Evolutionary conservation across 805 yeast species (phyloP), one percentile per base, ranked within the genome.

Genomic region (Ogataea zsoltii): DNA sequence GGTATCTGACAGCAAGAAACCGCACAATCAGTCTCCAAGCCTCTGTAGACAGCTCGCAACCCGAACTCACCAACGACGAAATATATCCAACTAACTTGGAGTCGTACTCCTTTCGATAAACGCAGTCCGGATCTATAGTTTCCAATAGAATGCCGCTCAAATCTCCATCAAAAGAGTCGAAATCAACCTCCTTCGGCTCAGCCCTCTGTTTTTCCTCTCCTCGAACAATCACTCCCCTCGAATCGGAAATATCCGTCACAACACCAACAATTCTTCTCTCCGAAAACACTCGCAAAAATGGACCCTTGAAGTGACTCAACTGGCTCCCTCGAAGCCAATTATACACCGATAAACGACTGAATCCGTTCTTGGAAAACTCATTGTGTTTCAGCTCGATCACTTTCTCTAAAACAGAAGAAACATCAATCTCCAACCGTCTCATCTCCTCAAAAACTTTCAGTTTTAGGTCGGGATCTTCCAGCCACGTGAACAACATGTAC

Each of bases 1-100:
- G 37, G 33, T 44, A 44, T 9, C 44, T 26, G 11, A 29, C 25
- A 9, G 41, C 40, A 4, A 28, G 33, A 29, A 44, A 44, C 21
- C 36, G 23, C n/a, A 39, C n/a, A 17, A 44, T 23, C 4, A 23
- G 28, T n/a, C 26, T 28, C 45, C 45, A 41, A 25, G 32, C 25
- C 23, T 41, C 39, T 4, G 33, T 7, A 13, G n/a, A 11, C 21
- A 15, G 33, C 7, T 15, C 34, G 19, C 12, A 5, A 9, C 15
- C 33, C n/a, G 10, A 3, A 5, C 7, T 13, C n/a, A 23, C 33
- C 39, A 21, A 23, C 23, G 13, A 7, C 5, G 14, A n/a, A 13
- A 28, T 11, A 28, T 28, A 28, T 19, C 17, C 14, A 2, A 44
- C 23, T 18, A 44, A n/a, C 31, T 34, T 33, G n/a, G 15, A n/a